Evolutionary conservation across 306 rosid genomes (phyloP), one percentile per base, ranked within the genome.

Genomic region (Luffa acutangula): DNA sequence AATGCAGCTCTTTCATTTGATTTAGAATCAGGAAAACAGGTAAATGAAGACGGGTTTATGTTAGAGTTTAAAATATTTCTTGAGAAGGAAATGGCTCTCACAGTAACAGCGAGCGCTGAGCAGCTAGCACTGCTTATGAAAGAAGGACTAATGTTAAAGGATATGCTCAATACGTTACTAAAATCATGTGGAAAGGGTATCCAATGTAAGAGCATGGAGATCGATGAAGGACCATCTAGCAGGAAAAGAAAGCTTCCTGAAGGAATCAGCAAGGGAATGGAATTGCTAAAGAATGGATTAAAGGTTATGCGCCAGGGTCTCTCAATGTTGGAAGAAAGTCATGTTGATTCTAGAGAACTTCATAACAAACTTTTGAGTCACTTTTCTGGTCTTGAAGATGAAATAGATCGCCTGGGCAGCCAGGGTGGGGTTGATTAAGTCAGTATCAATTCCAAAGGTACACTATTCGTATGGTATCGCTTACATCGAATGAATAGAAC

Each of bases 1-100:
- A 78, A 88, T 78, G 95, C 98, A 36, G 96, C 97, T 42, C 97
- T 95, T 75, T 91, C 98, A 34, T 95, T 86, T 57, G 93, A 90
- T 74, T 5, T 83, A 69, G 85, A 43, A 59, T 89, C 92, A 67
- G 97, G 93, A 78, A 77, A 49, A 60, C 89, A 90, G 80, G 76
- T 85, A 67, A 84, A 71, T 56, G 85, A 84, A 69, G 96, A 84
- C 34, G 85, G 87, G 56, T 90, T 95, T 82, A 89, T 91, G 91
- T 56, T 69, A 9, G 93, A 86, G 71, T 88, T 94, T 48, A 87
- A 84, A 83, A 66, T 78, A 69, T 89, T 91, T 89, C 90, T 91
- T 80, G 90, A 87, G 63, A 92, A 92, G 91, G 88, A 90, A 86
- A 78, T 25, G 48, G 93, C 93, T 76, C 91, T 78, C 79, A 65